Evolutionary conservation across 257 asterid species (phyloP), one percentile per base, ranked within the genome.

Genomic region (Osmanthus fragrans): DNA sequence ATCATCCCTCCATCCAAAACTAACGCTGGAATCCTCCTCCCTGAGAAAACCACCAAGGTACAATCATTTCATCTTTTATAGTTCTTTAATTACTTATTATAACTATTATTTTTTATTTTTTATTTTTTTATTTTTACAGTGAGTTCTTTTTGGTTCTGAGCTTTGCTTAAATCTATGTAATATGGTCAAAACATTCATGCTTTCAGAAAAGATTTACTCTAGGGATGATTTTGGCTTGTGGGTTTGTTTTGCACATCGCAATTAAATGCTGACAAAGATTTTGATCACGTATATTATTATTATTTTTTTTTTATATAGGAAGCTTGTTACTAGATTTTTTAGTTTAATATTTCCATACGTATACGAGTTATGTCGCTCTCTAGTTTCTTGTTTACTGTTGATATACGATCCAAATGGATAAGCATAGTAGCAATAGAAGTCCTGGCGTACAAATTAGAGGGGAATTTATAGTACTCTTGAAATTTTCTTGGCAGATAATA

Each of bases 41-140:
- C 95, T 18, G 92, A 90, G 84, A 90, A 84, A 84, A 81, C 90
- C 72, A 8, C 77, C 64, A 88, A 87, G 91, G 92, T 89, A 37
- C 4, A 25, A 63, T 1, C 69, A 69, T 33, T 65, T 76, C 7
- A 73, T 16, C 39, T 3, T 9, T 10, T 40, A 40, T 11, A 9
- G 15, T 39, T 39, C 45, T 39, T 7, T 69, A 19, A 25, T 39
- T 16, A 12, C 16, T n/a, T 40, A 51, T 9, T 5, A 5, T 40
- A 7, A 6, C 7, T 37, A 5, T 7, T 1, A 5, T 2, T 16
- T 3, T 73, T 19, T n/a, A n/a, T n/a, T n/a, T n/a, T n/a, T n/a
- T n/a, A n/a, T n/a, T n/a, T n/a, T n/a, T n/a, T n/a, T n/a, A n/a
- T n/a, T 7, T 2, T 23, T 16, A 12, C 15, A 21, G 34, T 29